These are phyloP conservation scores for Naganishia antarctica DNA, from an alignment of 768 basidiomycete genomes.

Conservation along the genomic window DNA sequence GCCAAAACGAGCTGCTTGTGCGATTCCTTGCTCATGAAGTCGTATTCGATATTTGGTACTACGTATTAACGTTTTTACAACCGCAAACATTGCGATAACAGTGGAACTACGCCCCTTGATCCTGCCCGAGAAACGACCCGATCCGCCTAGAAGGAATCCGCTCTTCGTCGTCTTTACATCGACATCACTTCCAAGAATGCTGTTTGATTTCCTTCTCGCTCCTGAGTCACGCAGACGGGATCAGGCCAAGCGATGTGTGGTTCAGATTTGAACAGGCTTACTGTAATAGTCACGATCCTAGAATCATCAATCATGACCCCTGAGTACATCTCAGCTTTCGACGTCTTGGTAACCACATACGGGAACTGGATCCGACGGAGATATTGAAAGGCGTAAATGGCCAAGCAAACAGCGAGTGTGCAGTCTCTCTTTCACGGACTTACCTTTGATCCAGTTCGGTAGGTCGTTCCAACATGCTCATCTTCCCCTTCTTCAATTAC, in stretches of 20 bases:
- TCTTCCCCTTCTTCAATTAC: slow-evolving; percentile 7
- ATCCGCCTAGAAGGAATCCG: background rate
- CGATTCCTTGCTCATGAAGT: too few relatives aligned
- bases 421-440: background rate
- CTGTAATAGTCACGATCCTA: slow-evolving; percentile 25
- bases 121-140: too few relatives aligned
- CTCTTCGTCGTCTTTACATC: background rate
- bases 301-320: slow-evolving; percentile 30
- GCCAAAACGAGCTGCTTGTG: too few relatives aligned
- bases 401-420: too few relatives aligned
- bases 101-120: too few relatives aligned
- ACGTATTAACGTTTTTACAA: too few relatives aligned
- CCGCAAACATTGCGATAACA: too few relatives aligned
- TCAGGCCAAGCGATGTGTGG: background rate
- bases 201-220: slow-evolving; percentile 10
- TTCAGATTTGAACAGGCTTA: slow-evolving; percentile 2
- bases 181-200: slow-evolving; percentile 5
- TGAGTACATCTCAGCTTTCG: slow-evolving; percentile 15
- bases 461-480: background rate
- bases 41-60: too few relatives aligned
- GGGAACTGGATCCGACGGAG: slow-evolving; percentile 21
- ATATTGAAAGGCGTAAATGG: too few relatives aligned
- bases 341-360: slow-evolving; percentile 16
- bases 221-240: background rate
- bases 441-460: slow-evolving; percentile 21